Conservation (phyloP, 2,329 filamentous ascomycete genomes). For the Penicillium sp. region DNA sequence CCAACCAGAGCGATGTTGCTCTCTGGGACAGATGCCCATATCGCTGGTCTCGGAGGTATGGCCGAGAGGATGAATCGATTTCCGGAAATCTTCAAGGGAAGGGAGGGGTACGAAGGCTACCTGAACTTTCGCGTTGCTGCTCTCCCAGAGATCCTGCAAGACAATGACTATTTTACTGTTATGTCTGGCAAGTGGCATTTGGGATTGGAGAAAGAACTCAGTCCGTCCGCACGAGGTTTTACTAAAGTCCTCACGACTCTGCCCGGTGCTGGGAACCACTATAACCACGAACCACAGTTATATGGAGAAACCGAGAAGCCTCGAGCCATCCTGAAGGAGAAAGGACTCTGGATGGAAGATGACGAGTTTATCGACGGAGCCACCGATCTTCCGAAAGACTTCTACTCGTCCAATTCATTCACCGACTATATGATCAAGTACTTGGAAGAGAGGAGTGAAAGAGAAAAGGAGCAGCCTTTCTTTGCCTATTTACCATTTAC, state of each 20-base stretch:
- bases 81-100: conserved; percentile 46
- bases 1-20: conserved; percentile 42
- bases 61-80: background rate
- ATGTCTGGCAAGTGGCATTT: conserved; percentile 70
- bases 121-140: conserved; percentile 64
- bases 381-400: conserved; percentile 53
- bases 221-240: conserved; percentile 1
- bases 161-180: conserved; percentile 63
- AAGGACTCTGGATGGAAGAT: conserved; percentile 10
- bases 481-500: conserved; percentile 64
- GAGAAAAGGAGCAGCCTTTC: conserved; percentile 54
- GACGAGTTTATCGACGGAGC: conserved; percentile 47
- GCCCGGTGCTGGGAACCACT: conserved; percentile 50
- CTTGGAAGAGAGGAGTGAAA: conserved; percentile 46
- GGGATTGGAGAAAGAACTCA: conserved; percentile 44
- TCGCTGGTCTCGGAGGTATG: conserved; percentile 31
- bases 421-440: conserved; percentile 56
- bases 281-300: conserved; percentile 55
- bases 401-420: conserved; percentile 55
- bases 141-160: conserved; percentile 62
- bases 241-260: background rate
- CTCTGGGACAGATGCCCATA: conserved; percentile 35
- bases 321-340: background rate
- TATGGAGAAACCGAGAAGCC: conserved; percentile 19
- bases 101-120: conserved; percentile 67